Conservation (phyloP, 768 basidiomycete genomes). For the Gyrodon lividus region DNA sequence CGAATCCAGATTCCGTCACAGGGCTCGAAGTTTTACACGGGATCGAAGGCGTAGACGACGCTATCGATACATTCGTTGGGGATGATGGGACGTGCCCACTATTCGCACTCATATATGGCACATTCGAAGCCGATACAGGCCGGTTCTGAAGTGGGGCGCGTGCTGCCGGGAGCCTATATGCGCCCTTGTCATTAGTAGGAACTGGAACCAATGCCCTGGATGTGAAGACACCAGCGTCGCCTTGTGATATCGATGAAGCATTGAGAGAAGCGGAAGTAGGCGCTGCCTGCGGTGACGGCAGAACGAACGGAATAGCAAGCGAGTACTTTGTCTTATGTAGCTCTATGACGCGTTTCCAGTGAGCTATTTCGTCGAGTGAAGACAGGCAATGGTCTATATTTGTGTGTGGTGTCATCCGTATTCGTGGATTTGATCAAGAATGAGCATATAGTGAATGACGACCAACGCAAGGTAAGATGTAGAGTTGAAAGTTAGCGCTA, state of each 20-base stretch:
- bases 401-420: not conserved
- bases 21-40: slow-evolving; percentile 29
- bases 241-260: not conserved
- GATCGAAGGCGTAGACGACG: slow-evolving; percentile 30
- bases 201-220: slow-evolving; percentile 4
- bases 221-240: slow-evolving; percentile 10
- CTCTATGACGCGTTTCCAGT: slow-evolving; percentile 50
- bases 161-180: slow-evolving; percentile 16
- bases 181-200: not conserved
- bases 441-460: not conserved
- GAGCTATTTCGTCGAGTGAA: slow-evolving; percentile 57
- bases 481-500: not conserved
- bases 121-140: slow-evolving; percentile 1
- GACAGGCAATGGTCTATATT: slow-evolving; percentile 45
- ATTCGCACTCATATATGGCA: not conserved
- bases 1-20: slow-evolving; percentile 11
- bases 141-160: slow-evolving; percentile 7
- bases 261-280: slow-evolving; percentile 5
- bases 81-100: slow-evolving; percentile 17
- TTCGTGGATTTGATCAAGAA: not conserved
- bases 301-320: slow-evolving; percentile 45
- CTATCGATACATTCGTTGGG: slow-evolving; percentile 21
- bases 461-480: not conserved
- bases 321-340: slow-evolving; percentile 57
- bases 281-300: slow-evolving; percentile 33